These are phyloP conservation scores for Phaeotremella skinneri DNA, from an alignment of 768 basidiomycete genomes.

Conservation along the genomic window DNA sequence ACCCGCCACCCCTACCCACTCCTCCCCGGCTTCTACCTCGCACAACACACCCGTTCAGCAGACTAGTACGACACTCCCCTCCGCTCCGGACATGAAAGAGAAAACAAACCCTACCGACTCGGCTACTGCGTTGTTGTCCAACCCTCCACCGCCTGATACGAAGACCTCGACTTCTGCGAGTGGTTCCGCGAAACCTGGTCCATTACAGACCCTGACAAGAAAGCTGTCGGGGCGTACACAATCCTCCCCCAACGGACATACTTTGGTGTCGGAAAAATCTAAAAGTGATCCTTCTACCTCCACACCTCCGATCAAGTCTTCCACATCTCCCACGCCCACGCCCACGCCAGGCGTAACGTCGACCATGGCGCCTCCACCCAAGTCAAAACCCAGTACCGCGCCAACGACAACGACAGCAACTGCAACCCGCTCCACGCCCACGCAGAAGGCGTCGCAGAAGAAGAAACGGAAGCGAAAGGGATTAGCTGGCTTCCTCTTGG, in stretches of 20 bases:
- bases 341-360: too few species aligned
- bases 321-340: conserved; percentile 1
- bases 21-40: background rate
- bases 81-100: conserved; percentile 13
- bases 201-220: conserved; percentile 18
- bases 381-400: conserved; percentile 5
- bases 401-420: conserved; percentile 6
- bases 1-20: background rate
- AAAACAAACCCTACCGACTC: conserved; percentile 20
- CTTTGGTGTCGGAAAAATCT: background rate
- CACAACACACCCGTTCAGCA: background rate
- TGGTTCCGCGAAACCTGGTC: background rate
- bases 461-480: conserved; percentile 42
- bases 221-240: conserved; percentile 13
- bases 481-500: conserved; percentile 36
- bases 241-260: background rate
- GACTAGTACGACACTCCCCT: background rate
- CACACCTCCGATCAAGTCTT: background rate
- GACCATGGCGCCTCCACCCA: conserved; percentile 4
- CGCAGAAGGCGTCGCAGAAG: conserved; percentile 27
- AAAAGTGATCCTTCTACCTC: conserved; percentile 7
- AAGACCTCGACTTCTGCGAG: background rate
- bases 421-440: conserved; percentile 5
- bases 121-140: conserved; percentile 17
- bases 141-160: conserved; percentile 3